Percentiles rank a stretch among this genome's conserved stretches.
Evolutionary conservation across 108 stramenopile genomes (phyloP).

Genomic region (Licmophora abbreviata): DNA sequence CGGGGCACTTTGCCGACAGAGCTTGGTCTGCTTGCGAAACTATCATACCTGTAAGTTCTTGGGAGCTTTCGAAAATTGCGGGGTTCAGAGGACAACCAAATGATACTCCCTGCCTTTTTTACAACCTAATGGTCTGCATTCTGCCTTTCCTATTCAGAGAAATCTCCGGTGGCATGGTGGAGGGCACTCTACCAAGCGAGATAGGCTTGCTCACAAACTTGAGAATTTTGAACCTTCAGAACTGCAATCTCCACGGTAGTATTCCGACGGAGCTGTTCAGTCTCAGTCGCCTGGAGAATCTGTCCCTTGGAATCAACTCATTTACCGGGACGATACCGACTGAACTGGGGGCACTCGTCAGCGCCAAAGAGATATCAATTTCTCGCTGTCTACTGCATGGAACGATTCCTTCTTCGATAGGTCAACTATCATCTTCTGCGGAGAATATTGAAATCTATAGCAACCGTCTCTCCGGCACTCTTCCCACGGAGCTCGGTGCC

Average conservation of each 20-base stretch:
- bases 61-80: too few relatives aligned
- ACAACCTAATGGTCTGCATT: too few relatives aligned
- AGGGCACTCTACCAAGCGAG: constrained; percentile 31
- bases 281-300: constrained; percentile 25
- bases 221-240: constrained; percentile 36
- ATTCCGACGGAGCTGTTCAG: constrained; percentile 42
- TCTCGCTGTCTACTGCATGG: too few relatives aligned
- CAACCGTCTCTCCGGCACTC: constrained; percentile 6
- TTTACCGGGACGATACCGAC: constrained; percentile 34
- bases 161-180: too few relatives aligned
- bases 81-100: too few relatives aligned
- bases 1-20: constrained; percentile 42
- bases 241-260: constrained; percentile 11
- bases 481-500: constrained; percentile 21
- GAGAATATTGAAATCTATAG: too few relatives aligned
- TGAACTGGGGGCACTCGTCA: constrained; percentile 20
- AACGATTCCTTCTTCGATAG: too few relatives aligned
- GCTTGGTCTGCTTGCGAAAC: constrained; percentile 36
- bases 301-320: constrained; percentile 25
- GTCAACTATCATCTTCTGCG: too few relatives aligned
- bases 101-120: too few relatives aligned
- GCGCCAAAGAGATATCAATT: neutral
- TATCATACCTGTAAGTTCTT: too few relatives aligned
- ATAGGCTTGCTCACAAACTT: constrained; percentile 41
- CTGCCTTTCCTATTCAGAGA: too few relatives aligned